These are phyloP conservation scores for Leishmania braziliensis DNA, from an alignment of 208 protist genomes.

Conservation along the genomic window DNA sequence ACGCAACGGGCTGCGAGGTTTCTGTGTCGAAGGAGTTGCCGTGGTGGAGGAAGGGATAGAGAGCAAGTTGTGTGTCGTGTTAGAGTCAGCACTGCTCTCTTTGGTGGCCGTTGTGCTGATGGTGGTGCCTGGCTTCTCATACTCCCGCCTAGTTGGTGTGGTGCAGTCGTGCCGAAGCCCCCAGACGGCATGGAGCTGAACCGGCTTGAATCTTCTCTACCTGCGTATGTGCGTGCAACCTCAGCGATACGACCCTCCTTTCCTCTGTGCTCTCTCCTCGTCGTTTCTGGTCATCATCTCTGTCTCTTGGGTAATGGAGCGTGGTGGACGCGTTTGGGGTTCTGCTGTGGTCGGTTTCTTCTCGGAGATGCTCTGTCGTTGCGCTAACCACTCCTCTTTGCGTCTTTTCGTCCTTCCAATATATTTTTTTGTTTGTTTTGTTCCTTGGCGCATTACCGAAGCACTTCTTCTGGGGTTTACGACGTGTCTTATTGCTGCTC, in stretches of 20 bases:
- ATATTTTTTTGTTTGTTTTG: neutral
- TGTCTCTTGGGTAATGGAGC: neutral
- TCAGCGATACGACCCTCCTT: neutral
- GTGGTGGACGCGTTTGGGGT: neutral
- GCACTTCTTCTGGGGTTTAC: neutral
- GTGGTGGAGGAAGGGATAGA: neutral
- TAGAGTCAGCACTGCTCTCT: neutral
- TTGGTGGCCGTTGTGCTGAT: neutral
- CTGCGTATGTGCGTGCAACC: neutral
- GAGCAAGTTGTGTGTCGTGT: neutral
- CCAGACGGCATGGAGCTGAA: neutral
- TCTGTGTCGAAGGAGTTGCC: neutral
- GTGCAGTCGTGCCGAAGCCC: too few species aligned
- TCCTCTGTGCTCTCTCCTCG: neutral
- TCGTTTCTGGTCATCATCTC: neutral
- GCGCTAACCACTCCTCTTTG: neutral
- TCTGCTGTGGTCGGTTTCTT: neutral
- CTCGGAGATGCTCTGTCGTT: neutral
- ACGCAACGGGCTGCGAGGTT: conserved; percentile 1
- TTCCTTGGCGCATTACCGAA: neutral
- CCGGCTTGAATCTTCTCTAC: neutral
- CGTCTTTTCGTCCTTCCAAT: neutral
- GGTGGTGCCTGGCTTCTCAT: neutral
- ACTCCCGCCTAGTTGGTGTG: neutral
- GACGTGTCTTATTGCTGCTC: too few species aligned